Evolutionary conservation across 306 rosid genomes (phyloP).

Genomic region (Vigna hirtella): DNA sequence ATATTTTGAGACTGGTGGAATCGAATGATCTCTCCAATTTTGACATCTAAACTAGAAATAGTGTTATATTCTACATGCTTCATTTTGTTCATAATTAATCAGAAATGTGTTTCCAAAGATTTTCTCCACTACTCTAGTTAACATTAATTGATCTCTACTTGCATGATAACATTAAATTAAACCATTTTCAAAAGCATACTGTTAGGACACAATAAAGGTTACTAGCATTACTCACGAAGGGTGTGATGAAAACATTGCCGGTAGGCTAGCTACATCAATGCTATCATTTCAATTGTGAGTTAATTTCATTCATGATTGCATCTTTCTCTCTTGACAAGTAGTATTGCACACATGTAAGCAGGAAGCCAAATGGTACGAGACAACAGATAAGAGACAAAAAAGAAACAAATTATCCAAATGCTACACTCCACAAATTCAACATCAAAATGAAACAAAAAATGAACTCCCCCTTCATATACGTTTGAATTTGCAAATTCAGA

Average conservation of each 20-base stretch:
- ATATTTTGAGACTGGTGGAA: not conserved
- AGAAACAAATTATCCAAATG: too few relatives aligned
- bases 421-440: too few relatives aligned
- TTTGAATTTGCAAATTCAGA: too few relatives aligned
- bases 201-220: not conserved
- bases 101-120: not conserved
- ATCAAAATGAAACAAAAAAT: too few relatives aligned
- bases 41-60: not conserved
- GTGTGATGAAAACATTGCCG: not conserved
- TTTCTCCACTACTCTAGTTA: not conserved
- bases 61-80: not conserved
- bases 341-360: too few relatives aligned
- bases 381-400: too few relatives aligned
- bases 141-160: not conserved
- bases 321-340: too few relatives aligned
- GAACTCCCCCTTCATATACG: too few relatives aligned
- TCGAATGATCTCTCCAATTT: not conserved
- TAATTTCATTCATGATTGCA: not conserved
- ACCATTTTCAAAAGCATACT: not conserved
- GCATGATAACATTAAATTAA: not conserved
- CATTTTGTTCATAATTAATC: not conserved
- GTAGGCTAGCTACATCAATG: not conserved
- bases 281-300: not conserved
- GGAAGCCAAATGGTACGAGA: too few relatives aligned
- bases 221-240: not conserved